Percentiles rank a stretch among this genome's conserved stretches.
phyloP scores from a whole-genome alignment of 164 flowering plant genomes.

The Hamamelis virginiana region DNA sequence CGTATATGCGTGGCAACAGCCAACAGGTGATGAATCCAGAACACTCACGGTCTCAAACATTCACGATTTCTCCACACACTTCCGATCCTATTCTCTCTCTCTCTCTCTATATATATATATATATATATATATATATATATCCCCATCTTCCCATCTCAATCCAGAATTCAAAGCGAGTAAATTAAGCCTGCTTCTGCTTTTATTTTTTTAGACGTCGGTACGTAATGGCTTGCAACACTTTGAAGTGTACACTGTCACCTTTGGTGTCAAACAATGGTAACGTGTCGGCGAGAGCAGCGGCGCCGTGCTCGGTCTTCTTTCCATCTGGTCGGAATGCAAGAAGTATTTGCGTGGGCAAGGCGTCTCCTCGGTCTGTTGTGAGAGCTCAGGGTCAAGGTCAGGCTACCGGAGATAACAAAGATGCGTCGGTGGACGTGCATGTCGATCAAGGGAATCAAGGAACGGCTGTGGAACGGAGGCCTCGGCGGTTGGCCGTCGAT shows the following conservation, averaged over 20 bases:
- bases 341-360: not conserved
- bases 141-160: not conserved
- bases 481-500: conserved; percentile 41
- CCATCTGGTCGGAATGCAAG: conserved; percentile 12
- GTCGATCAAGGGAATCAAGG: conserved; percentile 24
- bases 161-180: no score
- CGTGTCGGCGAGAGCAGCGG: not conserved
- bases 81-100: conserved; percentile 1
- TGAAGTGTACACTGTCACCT: conserved; percentile 14
- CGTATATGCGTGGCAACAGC: no score
- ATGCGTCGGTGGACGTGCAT: conserved; percentile 39
- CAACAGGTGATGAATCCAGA: conserved; percentile 6
- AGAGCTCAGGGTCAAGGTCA: no score
- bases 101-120: not conserved
- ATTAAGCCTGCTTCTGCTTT: no score
- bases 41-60: conserved; percentile 16
- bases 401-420: conserved; percentile 30
- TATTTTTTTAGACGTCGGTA: no score
- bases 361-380: conserved; percentile 12
- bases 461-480: conserved; percentile 35
- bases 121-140: not conserved
- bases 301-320: conserved; percentile 23
- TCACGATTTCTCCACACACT: conserved; percentile 26
- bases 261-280: conserved; percentile 8
- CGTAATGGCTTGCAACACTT: conserved; percentile 9